phyloP scores from a whole-genome alignment of 495 filamentous ascomycete species.

The Talaromyces thailandensis region DNA sequence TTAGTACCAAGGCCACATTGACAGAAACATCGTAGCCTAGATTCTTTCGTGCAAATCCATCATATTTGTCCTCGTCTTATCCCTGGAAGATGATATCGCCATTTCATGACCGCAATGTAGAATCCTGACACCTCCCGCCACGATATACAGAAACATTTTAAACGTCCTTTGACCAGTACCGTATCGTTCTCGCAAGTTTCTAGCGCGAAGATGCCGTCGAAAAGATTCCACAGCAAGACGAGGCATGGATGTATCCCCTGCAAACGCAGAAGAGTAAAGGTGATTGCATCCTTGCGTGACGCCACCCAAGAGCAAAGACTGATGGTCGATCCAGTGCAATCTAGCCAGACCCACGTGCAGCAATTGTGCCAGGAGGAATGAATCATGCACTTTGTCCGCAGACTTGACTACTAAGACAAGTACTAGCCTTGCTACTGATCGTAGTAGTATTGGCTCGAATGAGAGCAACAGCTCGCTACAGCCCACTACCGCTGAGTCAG shows the following conservation, averaged over 20 bases:
- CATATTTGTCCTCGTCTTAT: background rate
- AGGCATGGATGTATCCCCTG: background rate
- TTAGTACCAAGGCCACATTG: background rate
- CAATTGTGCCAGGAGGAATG: background rate
- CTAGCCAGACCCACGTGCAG: background rate
- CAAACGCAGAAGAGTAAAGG: constrained; percentile 1
- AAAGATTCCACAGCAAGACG: background rate
- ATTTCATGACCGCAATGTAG: background rate
- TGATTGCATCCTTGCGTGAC: background rate
- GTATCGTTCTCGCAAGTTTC: background rate
- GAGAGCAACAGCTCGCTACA: background rate
- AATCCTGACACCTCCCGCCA: background rate
- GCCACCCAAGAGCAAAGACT: background rate
- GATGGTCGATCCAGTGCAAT: background rate
- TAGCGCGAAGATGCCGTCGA: background rate
- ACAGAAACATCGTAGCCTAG: background rate
- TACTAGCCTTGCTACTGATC: background rate
- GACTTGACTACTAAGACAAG: background rate
- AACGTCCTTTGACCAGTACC: background rate
- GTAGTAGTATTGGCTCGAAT: background rate
- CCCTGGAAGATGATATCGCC: background rate
- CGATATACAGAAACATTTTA: background rate
- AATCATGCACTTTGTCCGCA: background rate
- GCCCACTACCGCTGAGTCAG: too few species aligned
- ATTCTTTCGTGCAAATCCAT: background rate